phyloP scores from a whole-genome alignment of 345 rosid genomes.

The Sonneratia caseolaris region DNA sequence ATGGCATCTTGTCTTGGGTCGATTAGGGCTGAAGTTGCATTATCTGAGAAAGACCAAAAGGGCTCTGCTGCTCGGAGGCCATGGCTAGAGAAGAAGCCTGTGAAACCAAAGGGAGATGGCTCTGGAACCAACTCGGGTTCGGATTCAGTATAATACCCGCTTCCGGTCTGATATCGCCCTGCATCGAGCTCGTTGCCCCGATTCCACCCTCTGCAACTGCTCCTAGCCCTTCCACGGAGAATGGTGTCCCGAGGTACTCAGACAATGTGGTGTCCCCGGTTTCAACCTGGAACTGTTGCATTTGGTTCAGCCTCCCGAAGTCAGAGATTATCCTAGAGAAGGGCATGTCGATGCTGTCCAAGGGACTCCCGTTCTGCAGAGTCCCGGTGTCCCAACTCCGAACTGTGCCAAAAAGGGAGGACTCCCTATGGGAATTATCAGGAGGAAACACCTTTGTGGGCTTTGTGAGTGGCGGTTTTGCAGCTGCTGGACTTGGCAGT shows the following conservation, averaged over 20 bases:
- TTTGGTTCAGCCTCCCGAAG: neutral
- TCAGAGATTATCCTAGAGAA: neutral
- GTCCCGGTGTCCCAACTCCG: neutral
- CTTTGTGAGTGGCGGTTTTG: neutral
- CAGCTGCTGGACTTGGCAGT: neutral
- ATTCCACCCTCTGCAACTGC: neutral
- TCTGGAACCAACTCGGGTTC: neutral
- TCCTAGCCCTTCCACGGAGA: neutral
- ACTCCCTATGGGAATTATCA: neutral
- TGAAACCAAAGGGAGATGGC: neutral
- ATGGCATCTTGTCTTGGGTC: neutral
- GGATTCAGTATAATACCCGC: neutral
- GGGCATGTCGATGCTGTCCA: constrained; percentile 3
- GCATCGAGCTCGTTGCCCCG: neutral
- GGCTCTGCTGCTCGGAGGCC: neutral
- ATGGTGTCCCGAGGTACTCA: constrained; percentile 2
- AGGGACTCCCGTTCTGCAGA: neutral
- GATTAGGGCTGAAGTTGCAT: neutral
- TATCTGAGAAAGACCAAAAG: neutral
- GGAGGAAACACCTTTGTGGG: neutral
- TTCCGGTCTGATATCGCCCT: neutral
- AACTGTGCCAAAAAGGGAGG: neutral
- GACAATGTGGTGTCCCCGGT: constrained; percentile 8
- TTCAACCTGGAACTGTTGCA: neutral
- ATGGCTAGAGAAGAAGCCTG: neutral